Evolutionary conservation across 306 rosid species (phyloP).

Genomic region (Abrus pulchellus): DNA sequence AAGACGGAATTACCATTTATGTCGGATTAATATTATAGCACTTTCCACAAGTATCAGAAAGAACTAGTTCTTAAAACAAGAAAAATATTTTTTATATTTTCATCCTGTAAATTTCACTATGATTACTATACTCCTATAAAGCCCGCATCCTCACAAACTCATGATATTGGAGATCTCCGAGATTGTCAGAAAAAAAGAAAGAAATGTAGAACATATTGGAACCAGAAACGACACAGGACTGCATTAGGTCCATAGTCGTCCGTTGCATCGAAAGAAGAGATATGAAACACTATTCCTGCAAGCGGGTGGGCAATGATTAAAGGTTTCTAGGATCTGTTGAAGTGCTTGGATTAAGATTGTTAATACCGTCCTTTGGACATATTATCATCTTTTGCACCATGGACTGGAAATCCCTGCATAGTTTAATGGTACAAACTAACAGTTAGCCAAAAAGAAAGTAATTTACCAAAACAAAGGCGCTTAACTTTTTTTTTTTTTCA

Average conservation of each 20-base stretch:
- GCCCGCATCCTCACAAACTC: conserved; percentile 23
- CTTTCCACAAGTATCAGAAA: conserved; percentile 8
- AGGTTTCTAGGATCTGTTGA: conserved; percentile 44
- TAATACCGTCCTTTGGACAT: conserved; percentile 61
- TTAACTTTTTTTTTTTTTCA: background rate
- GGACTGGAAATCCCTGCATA: conserved; percentile 66
- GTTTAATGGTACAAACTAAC: background rate
- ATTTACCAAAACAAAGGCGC: background rate
- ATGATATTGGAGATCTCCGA: background rate
- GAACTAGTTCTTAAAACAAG: background rate
- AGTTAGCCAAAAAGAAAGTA: conserved; percentile 16
- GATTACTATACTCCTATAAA: conserved; percentile 34
- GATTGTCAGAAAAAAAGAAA: conserved; percentile 15
- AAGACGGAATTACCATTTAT: conserved; percentile 15
- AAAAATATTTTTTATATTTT: background rate
- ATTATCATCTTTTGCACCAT: conserved; percentile 62
- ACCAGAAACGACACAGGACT: conserved; percentile 23
- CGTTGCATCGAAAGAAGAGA: conserved; percentile 7
- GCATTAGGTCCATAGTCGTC: background rate
- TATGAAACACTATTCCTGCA: conserved; percentile 17
- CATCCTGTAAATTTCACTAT: conserved; percentile 25
- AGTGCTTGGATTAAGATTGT: conserved; percentile 53
- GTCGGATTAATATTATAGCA: background rate
- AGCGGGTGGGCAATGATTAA: background rate
- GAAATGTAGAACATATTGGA: background rate